A percentile compares a stretch with the other conserved stretches of the same genome.
Evolutionary conservation across 2,329 filamentous ascomycete species (phyloP).

Genomic region (Fusarium pseudocircinatum): DNA sequence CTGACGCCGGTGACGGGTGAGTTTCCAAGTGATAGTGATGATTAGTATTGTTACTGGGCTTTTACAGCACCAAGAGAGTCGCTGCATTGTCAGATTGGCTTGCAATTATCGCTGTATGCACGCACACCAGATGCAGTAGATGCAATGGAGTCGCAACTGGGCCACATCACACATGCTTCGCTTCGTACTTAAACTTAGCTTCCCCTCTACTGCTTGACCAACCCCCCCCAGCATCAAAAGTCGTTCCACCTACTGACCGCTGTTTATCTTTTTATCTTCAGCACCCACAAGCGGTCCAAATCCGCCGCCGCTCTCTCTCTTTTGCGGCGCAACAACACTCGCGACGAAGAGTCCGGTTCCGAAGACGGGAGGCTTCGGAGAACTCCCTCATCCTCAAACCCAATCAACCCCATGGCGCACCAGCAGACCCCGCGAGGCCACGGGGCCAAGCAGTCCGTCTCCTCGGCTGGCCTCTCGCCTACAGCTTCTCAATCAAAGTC

Average conservation of each 20-base stretch:
- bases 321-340: constrained; percentile 62
- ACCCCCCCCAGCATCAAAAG: constrained; percentile 32
- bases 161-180: constrained; percentile 33
- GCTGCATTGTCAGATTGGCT: constrained; percentile 13
- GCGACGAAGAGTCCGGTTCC: constrained; percentile 63
- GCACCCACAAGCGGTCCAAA: constrained; percentile 63
- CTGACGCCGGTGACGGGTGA: constrained; percentile 42
- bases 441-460: constrained; percentile 58
- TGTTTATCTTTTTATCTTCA: constrained; percentile 39
- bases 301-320: constrained; percentile 62
- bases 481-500: constrained; percentile 48
- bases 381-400: constrained; percentile 45
- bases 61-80: not conserved
- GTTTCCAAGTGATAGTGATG: constrained; percentile 9
- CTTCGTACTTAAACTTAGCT: constrained; percentile 30
- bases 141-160: constrained; percentile 22
- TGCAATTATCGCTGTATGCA: constrained; percentile 23
- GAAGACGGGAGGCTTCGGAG: constrained; percentile 58
- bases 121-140: constrained; percentile 12
- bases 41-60: not conserved
- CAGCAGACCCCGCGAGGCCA: constrained; percentile 54
- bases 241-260: constrained; percentile 45
- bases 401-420: constrained; percentile 50
- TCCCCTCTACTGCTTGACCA: constrained; percentile 24
- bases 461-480: constrained; percentile 54